A percentile compares a stretch with the other conserved stretches of the same genome.
These are phyloP conservation scores for Incumbomyces lentus DNA, from an alignment of 2,329 filamentous ascomycete species.

Conservation along the genomic window DNA sequence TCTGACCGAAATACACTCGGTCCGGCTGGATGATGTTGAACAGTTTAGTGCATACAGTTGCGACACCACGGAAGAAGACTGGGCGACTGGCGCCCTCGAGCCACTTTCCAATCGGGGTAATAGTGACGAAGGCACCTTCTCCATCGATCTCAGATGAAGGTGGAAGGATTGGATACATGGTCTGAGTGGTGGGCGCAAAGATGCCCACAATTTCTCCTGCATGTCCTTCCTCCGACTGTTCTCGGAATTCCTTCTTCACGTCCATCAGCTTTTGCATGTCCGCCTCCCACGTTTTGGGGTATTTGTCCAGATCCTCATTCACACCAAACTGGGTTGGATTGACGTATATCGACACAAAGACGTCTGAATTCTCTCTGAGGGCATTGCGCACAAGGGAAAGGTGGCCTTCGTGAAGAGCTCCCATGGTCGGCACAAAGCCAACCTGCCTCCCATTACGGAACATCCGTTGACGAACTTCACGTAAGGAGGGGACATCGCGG, in stretches of 20 bases:
- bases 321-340: slow-evolving; percentile 95
- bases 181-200: slow-evolving; percentile 70
- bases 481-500: slow-evolving; percentile 62
- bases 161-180: slow-evolving; percentile 81
- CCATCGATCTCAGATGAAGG: slow-evolving; percentile 62
- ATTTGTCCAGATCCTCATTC: slow-evolving; percentile 75
- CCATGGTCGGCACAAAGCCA: slow-evolving; percentile 93
- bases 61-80: slow-evolving; percentile 92
- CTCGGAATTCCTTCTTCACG: slow-evolving; percentile 43
- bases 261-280: slow-evolving; percentile 58
- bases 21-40: slow-evolving; percentile 75
- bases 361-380: slow-evolving; percentile 70
- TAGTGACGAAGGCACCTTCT: slow-evolving; percentile 78
- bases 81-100: slow-evolving; percentile 79
- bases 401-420: slow-evolving; percentile 88
- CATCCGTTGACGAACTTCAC: slow-evolving; percentile 58
- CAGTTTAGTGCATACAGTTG: slow-evolving; percentile 90
- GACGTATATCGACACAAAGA: slow-evolving; percentile 87
- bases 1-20: slow-evolving; percentile 87
- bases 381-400: slow-evolving; percentile 75
- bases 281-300: slow-evolving; percentile 78
- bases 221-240: slow-evolving; percentile 1
- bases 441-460: slow-evolving; percentile 59
- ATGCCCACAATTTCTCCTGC: slow-evolving; percentile 64
- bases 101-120: slow-evolving; percentile 71